phyloP scores from a whole-genome alignment of 2,329 filamentous ascomycete genomes.

The Leptographium procerum region DNA sequence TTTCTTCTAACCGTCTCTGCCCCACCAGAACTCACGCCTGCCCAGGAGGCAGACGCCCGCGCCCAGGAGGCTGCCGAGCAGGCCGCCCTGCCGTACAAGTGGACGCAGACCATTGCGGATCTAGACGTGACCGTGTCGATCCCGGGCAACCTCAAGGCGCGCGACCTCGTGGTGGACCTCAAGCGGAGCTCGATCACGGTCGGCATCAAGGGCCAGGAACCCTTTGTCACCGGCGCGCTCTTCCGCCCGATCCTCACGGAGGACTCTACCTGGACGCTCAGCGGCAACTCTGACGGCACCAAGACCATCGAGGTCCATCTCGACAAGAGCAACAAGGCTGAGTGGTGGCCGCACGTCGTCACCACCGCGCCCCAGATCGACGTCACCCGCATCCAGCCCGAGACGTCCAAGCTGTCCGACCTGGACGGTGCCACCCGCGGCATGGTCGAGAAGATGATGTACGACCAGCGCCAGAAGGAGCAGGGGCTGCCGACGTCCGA shows the following conservation, averaged over 20 bases:
- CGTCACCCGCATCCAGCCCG: constrained; percentile 86
- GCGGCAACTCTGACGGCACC: constrained; percentile 11
- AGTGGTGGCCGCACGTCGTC: constrained; percentile 95
- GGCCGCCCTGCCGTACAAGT: constrained; percentile 87
- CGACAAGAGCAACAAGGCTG: constrained; percentile 67
- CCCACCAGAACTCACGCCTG: constrained; percentile 37
- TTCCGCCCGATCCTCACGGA: constrained; percentile 69
- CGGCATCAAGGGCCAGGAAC: constrained; percentile 77
- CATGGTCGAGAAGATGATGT: constrained; percentile 99
- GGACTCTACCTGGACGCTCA: constrained; percentile 91
- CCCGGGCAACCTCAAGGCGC: constrained; percentile 71
- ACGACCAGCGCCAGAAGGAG: constrained; percentile 95
- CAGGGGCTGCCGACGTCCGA: constrained; percentile 78
- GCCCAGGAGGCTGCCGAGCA: constrained; percentile 80
- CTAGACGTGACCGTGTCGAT: constrained; percentile 70
- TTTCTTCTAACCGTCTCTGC: neutral
- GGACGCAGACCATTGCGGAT: constrained; percentile 86
- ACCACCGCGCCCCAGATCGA: constrained; percentile 83
- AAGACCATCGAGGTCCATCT: constrained; percentile 15
- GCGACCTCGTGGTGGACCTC: constrained; percentile 73
- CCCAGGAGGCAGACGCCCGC: constrained; percentile 45
- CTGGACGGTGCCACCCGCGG: constrained; percentile 86
- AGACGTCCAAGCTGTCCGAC: constrained; percentile 83
- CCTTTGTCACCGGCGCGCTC: constrained; percentile 78
- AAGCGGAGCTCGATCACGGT: constrained; percentile 69